Evolutionary conservation across 148 eudicot genomes (phyloP).

Genomic region (Pharnaceum exiguum): DNA sequence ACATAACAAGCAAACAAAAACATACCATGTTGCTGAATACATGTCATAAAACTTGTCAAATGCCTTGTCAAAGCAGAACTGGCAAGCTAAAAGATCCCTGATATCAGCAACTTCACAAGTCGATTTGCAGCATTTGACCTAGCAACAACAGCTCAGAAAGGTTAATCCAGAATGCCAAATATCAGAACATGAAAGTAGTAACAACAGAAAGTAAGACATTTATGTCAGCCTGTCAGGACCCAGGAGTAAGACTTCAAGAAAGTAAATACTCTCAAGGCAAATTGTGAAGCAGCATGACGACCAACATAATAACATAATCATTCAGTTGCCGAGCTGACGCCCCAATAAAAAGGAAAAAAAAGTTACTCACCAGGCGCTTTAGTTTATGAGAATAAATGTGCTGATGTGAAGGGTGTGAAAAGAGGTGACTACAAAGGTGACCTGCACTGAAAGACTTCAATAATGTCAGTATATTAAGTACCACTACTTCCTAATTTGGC

Average conservation of each 20-base stretch:
- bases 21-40: conserved; percentile 81
- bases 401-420: conserved; percentile 49
- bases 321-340: not conserved
- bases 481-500: not conserved
- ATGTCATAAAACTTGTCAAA: conserved; percentile 87
- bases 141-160: not conserved
- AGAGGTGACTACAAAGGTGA: conserved; percentile 65
- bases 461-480: conserved; percentile 1
- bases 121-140: conserved; percentile 90
- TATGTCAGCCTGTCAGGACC: too few relatives aligned
- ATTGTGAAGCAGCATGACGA: too few relatives aligned
- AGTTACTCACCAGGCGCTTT: conserved; percentile 60
- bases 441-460: conserved; percentile 57
- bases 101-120: conserved; percentile 69
- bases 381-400: conserved; percentile 77
- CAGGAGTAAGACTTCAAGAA: too few relatives aligned
- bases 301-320: not conserved
- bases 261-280: too few relatives aligned
- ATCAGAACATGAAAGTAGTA: too few relatives aligned
- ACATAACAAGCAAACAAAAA: not conserved
- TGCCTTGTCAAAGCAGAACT: conserved; percentile 73
- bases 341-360: not conserved
- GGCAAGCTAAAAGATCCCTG: conserved; percentile 82
- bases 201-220: too few relatives aligned
- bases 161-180: too few relatives aligned